phyloP scores from a whole-genome alignment of 176 grass and related monocot genomes.

The Eragrostis nindensis region DNA sequence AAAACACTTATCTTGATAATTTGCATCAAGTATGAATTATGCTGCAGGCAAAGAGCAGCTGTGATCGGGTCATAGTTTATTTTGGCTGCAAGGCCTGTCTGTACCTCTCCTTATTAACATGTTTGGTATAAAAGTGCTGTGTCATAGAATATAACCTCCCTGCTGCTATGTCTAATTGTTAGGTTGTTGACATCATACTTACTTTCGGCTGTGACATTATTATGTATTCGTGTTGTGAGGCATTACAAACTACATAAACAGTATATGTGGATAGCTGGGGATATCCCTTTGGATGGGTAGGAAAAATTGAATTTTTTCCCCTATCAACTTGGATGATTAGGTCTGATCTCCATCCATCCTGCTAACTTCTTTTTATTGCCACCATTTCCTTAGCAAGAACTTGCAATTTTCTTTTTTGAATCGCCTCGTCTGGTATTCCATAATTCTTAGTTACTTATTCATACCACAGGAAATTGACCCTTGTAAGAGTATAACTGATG shows the following conservation, averaged over 20 bases:
- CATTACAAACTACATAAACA: no score
- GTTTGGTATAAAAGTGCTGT: not conserved
- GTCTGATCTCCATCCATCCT: not conserved
- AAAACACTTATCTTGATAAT: not conserved
- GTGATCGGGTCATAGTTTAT: not conserved
- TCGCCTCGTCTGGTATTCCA: constrained; percentile 14
- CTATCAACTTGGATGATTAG: not conserved
- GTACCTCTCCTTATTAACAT: constrained; percentile 12
- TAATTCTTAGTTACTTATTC: constrained; percentile 33
- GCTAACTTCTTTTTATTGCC: not conserved
- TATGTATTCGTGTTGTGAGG: no score
- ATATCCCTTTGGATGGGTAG: constrained; percentile 7
- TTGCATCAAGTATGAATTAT: not conserved
- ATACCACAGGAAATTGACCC: constrained; percentile 84
- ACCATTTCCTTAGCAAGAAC: constrained; percentile 18
- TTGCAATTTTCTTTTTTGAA: not conserved
- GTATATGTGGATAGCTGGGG: not conserved
- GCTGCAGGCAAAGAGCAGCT: not conserved
- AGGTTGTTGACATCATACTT: not conserved
- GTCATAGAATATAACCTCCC: constrained; percentile 5
- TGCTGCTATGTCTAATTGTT: constrained; percentile 11
- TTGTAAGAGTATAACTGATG: constrained; percentile 83
- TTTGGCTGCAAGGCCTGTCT: constrained; percentile 1
- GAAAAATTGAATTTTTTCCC: not conserved
- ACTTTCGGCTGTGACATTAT: constrained; percentile 20